Conservation (phyloP, 257 asterid genomes). For the Jacaranda copaia region DNA sequence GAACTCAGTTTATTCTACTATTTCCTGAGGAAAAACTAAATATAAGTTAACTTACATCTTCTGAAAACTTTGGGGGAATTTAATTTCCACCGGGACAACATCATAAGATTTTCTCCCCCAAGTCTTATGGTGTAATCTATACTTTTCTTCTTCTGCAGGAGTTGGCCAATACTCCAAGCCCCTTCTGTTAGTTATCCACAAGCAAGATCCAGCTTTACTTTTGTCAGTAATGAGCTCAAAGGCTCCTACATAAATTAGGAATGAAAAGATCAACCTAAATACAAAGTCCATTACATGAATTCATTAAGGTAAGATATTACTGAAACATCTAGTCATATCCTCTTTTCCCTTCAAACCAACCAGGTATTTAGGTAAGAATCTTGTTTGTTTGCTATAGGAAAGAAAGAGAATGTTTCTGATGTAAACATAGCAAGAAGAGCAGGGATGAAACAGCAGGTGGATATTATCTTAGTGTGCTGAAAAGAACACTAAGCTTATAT, state of each 20-base stretch:
- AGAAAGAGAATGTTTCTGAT: too few relatives aligned
- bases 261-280: constrained; percentile 35
- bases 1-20: constrained; percentile 5
- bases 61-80: constrained; percentile 77
- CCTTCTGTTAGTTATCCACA: constrained; percentile 88
- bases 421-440: neutral
- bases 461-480: neutral
- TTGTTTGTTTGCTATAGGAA: too few relatives aligned
- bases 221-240: constrained; percentile 83
- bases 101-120: constrained; percentile 53
- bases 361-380: too few relatives aligned
- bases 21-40: constrained; percentile 15
- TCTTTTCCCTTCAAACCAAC: too few relatives aligned
- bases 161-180: constrained; percentile 96
- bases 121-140: constrained; percentile 45
- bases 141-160: constrained; percentile 84
- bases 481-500: neutral
- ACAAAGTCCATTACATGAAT: constrained; percentile 19
- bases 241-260: constrained; percentile 63
- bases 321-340: too few relatives aligned
- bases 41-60: constrained; percentile 65
- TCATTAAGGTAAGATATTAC: too few relatives aligned
- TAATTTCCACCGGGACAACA: constrained; percentile 54
- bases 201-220: constrained; percentile 91
- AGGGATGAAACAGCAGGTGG: neutral